These are phyloP conservation scores for Aspergillus thermomutatus DNA, from an alignment of 2,329 filamentous ascomycete genomes.

Conservation along the genomic window DNA sequence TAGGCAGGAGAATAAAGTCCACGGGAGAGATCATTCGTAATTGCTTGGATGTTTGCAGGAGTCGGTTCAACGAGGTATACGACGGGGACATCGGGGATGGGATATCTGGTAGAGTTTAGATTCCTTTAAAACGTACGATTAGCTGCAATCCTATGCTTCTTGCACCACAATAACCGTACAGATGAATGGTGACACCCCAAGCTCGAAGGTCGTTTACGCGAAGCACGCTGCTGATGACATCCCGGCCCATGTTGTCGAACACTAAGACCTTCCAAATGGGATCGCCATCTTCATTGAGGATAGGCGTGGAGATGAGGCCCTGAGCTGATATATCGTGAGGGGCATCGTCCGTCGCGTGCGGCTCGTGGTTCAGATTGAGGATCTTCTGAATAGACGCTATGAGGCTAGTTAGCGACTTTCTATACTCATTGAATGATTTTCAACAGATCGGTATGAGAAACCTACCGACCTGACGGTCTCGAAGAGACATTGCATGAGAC, in stretches of 20 bases:
- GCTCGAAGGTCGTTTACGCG: constrained; percentile 87
- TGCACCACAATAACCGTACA: constrained; percentile 53
- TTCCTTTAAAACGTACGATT: constrained; percentile 53
- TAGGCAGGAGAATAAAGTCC: constrained; percentile 91
- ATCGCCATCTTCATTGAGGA: constrained; percentile 81
- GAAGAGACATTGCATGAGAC: constrained; percentile 55
- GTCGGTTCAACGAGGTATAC: constrained; percentile 95
- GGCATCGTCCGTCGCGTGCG: constrained; percentile 52
- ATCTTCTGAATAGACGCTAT: constrained; percentile 90
- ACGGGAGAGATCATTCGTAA: constrained; percentile 81
- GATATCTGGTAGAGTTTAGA: constrained; percentile 74
- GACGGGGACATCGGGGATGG: constrained; percentile 93
- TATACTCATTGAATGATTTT: not conserved
- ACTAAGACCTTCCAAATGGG: constrained; percentile 98
- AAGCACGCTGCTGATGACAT: constrained; percentile 95
- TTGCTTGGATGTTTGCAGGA: constrained; percentile 71
- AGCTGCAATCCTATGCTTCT: constrained; percentile 17
- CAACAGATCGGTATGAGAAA: constrained; percentile 14
- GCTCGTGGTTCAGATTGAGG: constrained; percentile 83
- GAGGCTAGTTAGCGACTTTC: constrained; percentile 8
- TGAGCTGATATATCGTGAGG: constrained; percentile 61
- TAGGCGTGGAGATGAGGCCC: constrained; percentile 67
- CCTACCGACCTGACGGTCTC: constrained; percentile 71
- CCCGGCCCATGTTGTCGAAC: constrained; percentile 85
- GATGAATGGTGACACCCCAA: constrained; percentile 95